phyloP scores from a whole-genome alignment of 129 eudicot genomes.

The Daucus carota region DNA sequence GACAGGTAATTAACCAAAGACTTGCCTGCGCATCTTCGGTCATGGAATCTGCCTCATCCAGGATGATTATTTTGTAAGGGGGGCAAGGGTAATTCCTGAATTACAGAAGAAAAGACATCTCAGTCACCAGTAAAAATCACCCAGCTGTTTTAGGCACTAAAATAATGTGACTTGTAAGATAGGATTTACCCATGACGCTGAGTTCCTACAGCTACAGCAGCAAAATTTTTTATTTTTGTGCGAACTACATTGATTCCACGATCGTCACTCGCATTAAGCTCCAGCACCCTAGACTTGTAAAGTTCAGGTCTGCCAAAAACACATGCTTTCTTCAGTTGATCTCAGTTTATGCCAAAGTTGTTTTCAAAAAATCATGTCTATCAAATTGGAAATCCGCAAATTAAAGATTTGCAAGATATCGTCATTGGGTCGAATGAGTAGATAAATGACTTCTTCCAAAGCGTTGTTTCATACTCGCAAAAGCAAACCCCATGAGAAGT shows the following conservation, averaged over 20 bases:
- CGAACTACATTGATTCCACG: slow-evolving; percentile 99
- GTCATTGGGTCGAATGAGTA: background rate
- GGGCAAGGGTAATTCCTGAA: slow-evolving; percentile 95
- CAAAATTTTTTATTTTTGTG: slow-evolving; percentile 92
- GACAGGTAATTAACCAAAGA: background rate
- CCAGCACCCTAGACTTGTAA: slow-evolving; percentile 91
- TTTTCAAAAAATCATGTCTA: background rate
- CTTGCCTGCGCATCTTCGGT: slow-evolving; percentile 99
- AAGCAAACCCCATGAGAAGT: too few species aligned
- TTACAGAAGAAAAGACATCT: slow-evolving; percentile 12
- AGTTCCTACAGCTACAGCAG: slow-evolving; percentile 95
- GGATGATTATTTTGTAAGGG: slow-evolving; percentile 87
- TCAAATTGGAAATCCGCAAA: background rate
- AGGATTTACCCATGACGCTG: slow-evolving; percentile 61
- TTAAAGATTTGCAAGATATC: background rate
- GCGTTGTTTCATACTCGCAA: too few species aligned
- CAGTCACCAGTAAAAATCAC: slow-evolving; percentile 13
- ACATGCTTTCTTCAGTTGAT: slow-evolving; percentile 1
- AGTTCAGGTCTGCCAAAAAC: slow-evolving; percentile 70
- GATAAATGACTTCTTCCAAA: too few species aligned
- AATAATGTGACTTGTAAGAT: background rate
- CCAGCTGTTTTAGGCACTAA: background rate
- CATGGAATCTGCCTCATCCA: slow-evolving; percentile 99
- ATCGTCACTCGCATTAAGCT: slow-evolving; percentile 98
- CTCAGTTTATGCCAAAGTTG: background rate